Evolutionary conservation across 345 rosid genomes (phyloP), one percentile per base, ranked within the genome.

Genomic region (Citrus trifoliata): DNA sequence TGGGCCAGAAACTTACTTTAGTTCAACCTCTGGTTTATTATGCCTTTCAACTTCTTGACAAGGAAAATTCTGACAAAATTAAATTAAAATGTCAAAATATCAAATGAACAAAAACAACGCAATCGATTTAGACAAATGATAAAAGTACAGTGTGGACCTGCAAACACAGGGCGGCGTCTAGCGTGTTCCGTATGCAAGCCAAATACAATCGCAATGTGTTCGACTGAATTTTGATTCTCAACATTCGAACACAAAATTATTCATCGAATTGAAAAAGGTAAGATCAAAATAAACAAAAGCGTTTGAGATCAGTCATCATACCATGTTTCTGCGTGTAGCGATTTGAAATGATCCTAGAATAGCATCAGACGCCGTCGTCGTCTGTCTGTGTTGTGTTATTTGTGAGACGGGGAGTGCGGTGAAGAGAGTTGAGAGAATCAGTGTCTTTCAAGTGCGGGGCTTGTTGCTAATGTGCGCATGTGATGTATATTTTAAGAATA

Each of bases 21-120:
- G 90, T 85, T 96, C 99, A 85, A 93, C 97, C 88, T 96, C 99
- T 63, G 99, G 99, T 83, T 96, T 96, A 87, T 96, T 96, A 88
- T 96, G 98, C 89, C 99, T 89, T 81, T 96, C 98, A 79, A 96
- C 99, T 89, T 96, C 99, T 89, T 96, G 99, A 86, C 99, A 96
- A 71, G 99, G 99, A 83, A 96, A 96, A 78, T 94, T 96, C 98
- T 96, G 90, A 65, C 2, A 18, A 16, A 71, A 64, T 10, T 60
- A 10, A 19, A 28, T 6, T 14, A 76, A 22, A 33, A 22, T 40
- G 25, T 51, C 79, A 51, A 68, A 67, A 10, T 70, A 85, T 35
- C 55, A 85, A 21, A 72, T 53, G 74, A 51, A 78, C 48, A 68
- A 16, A 56, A 62, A 22, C 40, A 70, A 66, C 62, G 61, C 79